phyloP scores from a whole-genome alignment of 176 grass and related monocot genomes.

The Chloris gayana region DNA sequence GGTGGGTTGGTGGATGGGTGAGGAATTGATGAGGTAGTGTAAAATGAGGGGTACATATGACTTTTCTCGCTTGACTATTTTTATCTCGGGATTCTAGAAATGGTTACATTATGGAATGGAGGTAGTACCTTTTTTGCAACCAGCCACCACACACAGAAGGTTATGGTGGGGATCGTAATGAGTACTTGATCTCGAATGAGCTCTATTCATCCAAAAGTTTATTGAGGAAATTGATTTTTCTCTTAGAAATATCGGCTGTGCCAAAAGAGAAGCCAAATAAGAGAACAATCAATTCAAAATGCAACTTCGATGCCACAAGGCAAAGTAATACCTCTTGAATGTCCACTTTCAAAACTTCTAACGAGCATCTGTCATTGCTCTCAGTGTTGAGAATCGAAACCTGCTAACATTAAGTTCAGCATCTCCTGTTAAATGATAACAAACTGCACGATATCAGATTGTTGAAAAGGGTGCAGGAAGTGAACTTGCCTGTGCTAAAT shows the following conservation, averaged over 20 bases:
- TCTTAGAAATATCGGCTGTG: conserved; percentile 74
- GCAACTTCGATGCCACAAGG: conserved; percentile 13
- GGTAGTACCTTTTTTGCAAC: conserved; percentile 85
- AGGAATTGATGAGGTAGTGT: too few relatives aligned
- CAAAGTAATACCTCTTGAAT: conserved; percentile 61
- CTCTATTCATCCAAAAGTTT: conserved; percentile 97
- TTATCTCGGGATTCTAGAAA: too few relatives aligned
- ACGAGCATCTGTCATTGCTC: conserved; percentile 54
- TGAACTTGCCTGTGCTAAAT: conserved; percentile 78
- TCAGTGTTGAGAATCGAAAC: conserved; percentile 76
- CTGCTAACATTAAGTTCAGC: conserved; percentile 42
- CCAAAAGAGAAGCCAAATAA: conserved; percentile 16
- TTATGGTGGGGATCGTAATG: conserved; percentile 98
- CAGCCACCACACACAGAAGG: conserved; percentile 86
- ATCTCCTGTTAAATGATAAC: conserved; percentile 15
- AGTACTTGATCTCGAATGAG: conserved; percentile 84
- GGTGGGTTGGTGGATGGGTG: too few relatives aligned
- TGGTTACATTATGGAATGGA: too few relatives aligned
- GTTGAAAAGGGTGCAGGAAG: conserved; percentile 16
- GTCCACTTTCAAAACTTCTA: conserved; percentile 67
- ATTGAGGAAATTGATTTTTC: conserved; percentile 72
- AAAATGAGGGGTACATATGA: too few relatives aligned
- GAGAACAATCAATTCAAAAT: conserved; percentile 24
- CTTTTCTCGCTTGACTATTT: too few relatives aligned
- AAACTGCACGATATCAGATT: background rate